Evolutionary conservation across 2,329 filamentous ascomycete species (phyloP).

Genomic region (Calycina herbarum): DNA sequence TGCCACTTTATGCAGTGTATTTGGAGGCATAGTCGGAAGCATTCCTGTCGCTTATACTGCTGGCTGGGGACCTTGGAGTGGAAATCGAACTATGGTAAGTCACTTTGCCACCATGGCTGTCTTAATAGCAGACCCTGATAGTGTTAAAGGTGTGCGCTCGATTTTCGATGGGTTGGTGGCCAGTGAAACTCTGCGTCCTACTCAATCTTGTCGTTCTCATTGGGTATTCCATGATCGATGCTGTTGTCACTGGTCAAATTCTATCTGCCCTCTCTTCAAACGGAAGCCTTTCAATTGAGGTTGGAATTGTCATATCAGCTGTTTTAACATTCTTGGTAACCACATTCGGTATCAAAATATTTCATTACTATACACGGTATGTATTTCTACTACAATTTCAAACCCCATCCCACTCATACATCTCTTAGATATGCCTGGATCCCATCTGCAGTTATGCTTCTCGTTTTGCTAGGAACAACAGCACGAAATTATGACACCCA

Average conservation of each 20-base stretch:
- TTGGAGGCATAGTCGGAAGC: slow-evolving; percentile 56
- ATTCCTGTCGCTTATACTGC: slow-evolving; percentile 59
- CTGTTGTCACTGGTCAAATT: slow-evolving; percentile 67
- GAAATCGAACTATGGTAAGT: slow-evolving; percentile 59
- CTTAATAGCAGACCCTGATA: not conserved
- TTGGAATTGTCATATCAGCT: slow-evolving; percentile 66
- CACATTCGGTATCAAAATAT: slow-evolving; percentile 66
- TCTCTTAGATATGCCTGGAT: slow-evolving; percentile 58
- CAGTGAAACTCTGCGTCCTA: slow-evolving; percentile 61
- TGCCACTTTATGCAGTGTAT: slow-evolving; percentile 54
- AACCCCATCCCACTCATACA: not conserved
- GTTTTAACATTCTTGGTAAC: slow-evolving; percentile 63
- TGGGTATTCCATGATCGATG: slow-evolving; percentile 63
- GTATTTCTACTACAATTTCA: not conserved
- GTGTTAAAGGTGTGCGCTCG: slow-evolving; percentile 46
- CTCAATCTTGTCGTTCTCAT: slow-evolving; percentile 63
- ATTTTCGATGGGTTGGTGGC: slow-evolving; percentile 66
- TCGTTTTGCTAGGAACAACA: slow-evolving; percentile 61
- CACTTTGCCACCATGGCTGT: not conserved
- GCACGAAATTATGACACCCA: slow-evolving; percentile 58
- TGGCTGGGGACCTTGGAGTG: slow-evolving; percentile 60
- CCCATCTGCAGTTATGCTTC: slow-evolving; percentile 60
- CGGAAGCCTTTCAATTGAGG: slow-evolving; percentile 60
- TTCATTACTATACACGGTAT: slow-evolving; percentile 67
- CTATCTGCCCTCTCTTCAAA: slow-evolving; percentile 62